phyloP scores from a whole-genome alignment of 768 basidiomycete species.

The Nidularia sp. region DNA sequence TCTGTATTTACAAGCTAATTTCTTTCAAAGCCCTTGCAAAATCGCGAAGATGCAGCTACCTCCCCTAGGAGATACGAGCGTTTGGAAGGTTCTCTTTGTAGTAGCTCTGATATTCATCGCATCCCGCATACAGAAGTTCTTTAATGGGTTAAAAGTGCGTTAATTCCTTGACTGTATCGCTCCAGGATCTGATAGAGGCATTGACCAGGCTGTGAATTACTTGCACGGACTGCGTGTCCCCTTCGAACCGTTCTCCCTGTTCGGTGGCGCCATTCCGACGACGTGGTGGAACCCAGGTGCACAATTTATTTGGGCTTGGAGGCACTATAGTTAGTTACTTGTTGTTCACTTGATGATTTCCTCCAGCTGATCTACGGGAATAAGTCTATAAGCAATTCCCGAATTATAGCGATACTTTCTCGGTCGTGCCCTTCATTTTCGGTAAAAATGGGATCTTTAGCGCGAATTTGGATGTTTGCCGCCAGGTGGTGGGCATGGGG shows the following conservation, averaged over 20 bases:
- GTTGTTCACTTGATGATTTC: no score
- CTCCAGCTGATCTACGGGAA: no score
- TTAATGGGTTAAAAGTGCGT: background rate
- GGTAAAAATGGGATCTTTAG: slow-evolving; percentile 16
- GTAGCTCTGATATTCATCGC: background rate
- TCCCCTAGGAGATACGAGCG: no score
- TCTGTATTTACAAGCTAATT: no score
- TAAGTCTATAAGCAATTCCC: background rate
- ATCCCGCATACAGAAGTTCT: background rate
- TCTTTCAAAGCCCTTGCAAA: no score
- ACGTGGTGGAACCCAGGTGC: slow-evolving; percentile 40
- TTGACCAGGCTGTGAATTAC: slow-evolving; percentile 24
- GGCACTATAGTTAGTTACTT: slow-evolving; percentile 21
- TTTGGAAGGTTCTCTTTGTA: background rate
- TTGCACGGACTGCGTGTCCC: slow-evolving; percentile 34
- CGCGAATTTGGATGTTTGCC: slow-evolving; percentile 19
- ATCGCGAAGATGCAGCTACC: no score
- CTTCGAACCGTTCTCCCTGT: slow-evolving; percentile 33
- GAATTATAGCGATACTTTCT: slow-evolving; percentile 12
- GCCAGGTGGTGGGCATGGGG: slow-evolving; percentile 15
- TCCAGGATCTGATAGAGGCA: background rate
- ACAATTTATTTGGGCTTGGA: slow-evolving; percentile 28
- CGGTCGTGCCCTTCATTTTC: slow-evolving; percentile 14
- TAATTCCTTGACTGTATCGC: background rate
- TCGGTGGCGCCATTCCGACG: slow-evolving; percentile 30